Base-by-base conservation (phyloP, 2,329 filamentous ascomycete genomes). In the Sclerotinia borealis region DNA sequence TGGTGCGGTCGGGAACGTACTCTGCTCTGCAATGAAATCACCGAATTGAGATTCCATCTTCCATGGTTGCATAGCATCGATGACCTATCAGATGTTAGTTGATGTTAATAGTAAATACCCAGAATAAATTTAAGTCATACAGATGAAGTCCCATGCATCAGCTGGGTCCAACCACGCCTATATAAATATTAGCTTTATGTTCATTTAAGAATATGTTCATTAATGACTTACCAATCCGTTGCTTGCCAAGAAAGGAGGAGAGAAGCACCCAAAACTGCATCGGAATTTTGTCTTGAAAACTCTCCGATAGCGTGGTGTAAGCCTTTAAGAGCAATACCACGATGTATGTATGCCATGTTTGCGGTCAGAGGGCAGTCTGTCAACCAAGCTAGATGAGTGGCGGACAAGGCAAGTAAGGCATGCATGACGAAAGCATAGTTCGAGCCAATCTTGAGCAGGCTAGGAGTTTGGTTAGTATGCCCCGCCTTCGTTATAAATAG, bases 181-280 rank as follows among this genome's bases (percentile, higher is more conserved):
- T 70, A 66, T 71, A n/a, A 29, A 15, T 8, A 31, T 65, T 61
- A 65, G 61, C 56, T n/a, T 27, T 13, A 25, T 31, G 19, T n/a
- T 11, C 47, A 10, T 6, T 25, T 25, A 13, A 31, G 13, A 39
- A 43, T 55, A 68, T 81, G 72, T n/a, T 29, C 3, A 36, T 61
- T 8, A 70, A 67, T 69, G 70, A 79, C 88, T 81, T 83, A 96
- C 93, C 93, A 98, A 79, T 98, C 93, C 65, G 89, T 95, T 63
- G 92, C 91, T 79, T 98, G 93, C 93, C 95, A 98, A 43, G 93
- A 96, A 56, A 99, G 83, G 54, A 98, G 84, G 50, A 97, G 86
- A 31, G 93, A 97, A 37, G 93, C 91, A 31, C 93, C 93, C 61
- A 99, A 83, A 66, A 97, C 88, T 49, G 93, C 92, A 77, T 99